Evolutionary conservation across 2,329 filamentous ascomycete species (phyloP).

Genomic region (Daldinia sp.): DNA sequence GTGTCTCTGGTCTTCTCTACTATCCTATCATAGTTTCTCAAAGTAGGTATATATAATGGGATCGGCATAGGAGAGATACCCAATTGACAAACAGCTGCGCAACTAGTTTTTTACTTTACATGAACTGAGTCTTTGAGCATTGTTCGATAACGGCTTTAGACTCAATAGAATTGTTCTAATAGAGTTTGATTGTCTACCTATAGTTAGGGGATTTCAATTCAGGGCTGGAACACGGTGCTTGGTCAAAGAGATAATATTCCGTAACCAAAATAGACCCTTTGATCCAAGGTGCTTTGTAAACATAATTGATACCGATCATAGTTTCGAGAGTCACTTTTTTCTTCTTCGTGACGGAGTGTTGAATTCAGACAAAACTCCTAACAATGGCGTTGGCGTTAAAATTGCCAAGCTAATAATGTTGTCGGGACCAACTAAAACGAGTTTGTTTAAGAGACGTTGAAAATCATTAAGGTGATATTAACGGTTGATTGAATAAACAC

Average conservation of each 20-base stretch:
- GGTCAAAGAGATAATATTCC: neutral
- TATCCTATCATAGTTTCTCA: neutral
- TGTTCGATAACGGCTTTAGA: neutral
- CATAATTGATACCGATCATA: neutral
- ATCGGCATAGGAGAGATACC: neutral
- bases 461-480: neutral
- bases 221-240: neutral
- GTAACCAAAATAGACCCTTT: neutral
- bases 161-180: neutral
- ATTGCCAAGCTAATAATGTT: neutral
- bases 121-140: neutral
- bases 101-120: neutral
- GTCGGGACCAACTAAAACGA: neutral
- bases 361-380: neutral
- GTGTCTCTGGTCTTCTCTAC: neutral
- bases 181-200: neutral
- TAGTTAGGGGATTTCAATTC: neutral
- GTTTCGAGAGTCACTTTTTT: neutral
- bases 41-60: neutral
- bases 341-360: neutral
- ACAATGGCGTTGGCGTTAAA: neutral
- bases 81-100: too few relatives aligned
- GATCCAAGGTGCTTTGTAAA: neutral
- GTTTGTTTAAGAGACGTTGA: neutral
- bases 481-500: neutral